These are phyloP conservation scores for Thuidium tamariscinum DNA, from an alignment of 225 moss, liverwort and hornwort species.

Conservation along the genomic window DNA sequence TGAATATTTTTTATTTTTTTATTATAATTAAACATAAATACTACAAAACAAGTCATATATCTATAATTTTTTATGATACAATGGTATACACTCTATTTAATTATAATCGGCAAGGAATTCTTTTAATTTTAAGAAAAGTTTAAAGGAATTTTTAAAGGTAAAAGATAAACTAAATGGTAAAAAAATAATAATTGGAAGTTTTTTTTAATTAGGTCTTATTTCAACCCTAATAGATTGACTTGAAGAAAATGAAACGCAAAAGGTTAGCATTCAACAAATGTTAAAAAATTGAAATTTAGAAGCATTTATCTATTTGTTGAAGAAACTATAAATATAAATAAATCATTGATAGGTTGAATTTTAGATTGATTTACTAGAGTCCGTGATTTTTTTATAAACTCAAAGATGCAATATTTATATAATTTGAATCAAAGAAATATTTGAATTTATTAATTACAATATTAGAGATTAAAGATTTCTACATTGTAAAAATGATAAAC, in stretches of 20 bases:
- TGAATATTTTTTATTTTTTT: neutral
- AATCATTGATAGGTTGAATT: too few species aligned
- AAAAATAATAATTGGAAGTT: too few species aligned
- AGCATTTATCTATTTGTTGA: neutral
- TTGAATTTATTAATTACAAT: neutral
- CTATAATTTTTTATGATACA: too few species aligned
- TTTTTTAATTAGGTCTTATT: neutral
- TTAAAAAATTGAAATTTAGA: too few species aligned
- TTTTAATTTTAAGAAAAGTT: neutral
- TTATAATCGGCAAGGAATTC: neutral
- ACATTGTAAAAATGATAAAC: fast-evolving
- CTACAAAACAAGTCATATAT: neutral
- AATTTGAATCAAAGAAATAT: neutral
- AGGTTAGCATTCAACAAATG: neutral
- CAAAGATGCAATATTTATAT: neutral
- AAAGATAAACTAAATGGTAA: neutral
- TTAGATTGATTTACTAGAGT: neutral
- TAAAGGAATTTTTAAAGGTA: too few species aligned
- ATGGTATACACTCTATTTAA: neutral
- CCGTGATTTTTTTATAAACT: fast-evolving
- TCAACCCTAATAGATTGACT: fast-evolving
- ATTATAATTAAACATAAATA: too few species aligned
- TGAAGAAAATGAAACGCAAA: neutral
- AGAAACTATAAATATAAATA: neutral
- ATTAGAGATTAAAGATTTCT: neutral